Conservation (phyloP, 2,329 filamentous ascomycete genomes). For the Diaporthe helianthi region DNA sequence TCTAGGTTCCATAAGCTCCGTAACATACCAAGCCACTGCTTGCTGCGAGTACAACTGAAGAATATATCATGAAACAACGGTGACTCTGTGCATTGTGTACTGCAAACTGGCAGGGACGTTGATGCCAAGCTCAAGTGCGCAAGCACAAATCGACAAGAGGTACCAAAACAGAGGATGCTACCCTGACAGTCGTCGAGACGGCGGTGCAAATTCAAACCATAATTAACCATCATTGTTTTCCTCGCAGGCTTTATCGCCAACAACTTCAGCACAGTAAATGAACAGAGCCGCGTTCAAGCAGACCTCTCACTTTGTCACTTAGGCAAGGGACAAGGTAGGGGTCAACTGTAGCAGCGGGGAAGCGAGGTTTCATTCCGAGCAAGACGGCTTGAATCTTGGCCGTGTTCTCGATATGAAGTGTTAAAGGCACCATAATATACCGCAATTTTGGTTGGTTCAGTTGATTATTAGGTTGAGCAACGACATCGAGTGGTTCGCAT, state of each 20-base stretch:
- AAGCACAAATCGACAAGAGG: neutral
- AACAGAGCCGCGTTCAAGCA: too few species aligned
- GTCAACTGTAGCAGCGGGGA: neutral
- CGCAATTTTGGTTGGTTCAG: neutral
- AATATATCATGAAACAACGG: neutral
- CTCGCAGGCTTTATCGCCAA: neutral
- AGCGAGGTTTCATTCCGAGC: neutral
- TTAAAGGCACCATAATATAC: neutral
- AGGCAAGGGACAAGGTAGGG: neutral
- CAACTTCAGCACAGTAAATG: neutral
- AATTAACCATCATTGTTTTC: neutral
- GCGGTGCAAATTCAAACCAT: neutral
- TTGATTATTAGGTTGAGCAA: neutral
- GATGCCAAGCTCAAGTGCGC: neutral
- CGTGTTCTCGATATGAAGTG: neutral
- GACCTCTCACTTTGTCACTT: neutral
- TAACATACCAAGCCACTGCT: neutral
- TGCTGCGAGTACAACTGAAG: neutral
- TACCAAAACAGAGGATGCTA: neutral
- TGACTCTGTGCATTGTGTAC: too few species aligned
- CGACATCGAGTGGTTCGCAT: neutral
- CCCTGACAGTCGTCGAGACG: neutral
- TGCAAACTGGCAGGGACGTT: neutral
- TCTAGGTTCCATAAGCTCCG: neutral
- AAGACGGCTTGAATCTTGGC: neutral